Percentiles rank a stretch among this genome's conserved stretches.
phyloP scores from a whole-genome alignment of 805 yeast genomes.

The Yamadazyma kitorensis region DNA sequence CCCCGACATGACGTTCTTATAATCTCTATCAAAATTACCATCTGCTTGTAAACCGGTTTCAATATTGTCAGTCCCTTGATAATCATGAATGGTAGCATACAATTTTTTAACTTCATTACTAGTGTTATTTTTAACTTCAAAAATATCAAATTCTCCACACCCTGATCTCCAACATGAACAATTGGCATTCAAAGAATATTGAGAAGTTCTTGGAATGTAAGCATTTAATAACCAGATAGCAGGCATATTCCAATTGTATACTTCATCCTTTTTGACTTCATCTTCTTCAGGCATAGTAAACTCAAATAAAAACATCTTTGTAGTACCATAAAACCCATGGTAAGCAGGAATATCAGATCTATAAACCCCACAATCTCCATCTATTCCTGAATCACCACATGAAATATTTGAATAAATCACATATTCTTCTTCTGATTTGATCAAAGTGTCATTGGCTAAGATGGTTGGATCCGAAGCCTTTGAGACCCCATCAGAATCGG shows the following conservation, averaged over 20 bases:
- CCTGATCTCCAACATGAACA: conserved; percentile 96
- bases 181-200: conserved; percentile 73
- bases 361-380: conserved; percentile 70
- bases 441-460: conserved; percentile 45
- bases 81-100: conserved; percentile 70
- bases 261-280: conserved; percentile 16
- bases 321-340: conserved; percentile 65
- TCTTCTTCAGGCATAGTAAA: conserved; percentile 64
- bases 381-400: conserved; percentile 54
- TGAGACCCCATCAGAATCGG: conserved; percentile 53
- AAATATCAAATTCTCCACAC: conserved; percentile 96
- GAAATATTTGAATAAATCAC: conserved; percentile 55
- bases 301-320: conserved; percentile 71
- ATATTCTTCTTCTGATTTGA: conserved; percentile 59
- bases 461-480: conserved; percentile 46
- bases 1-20: conserved; percentile 53
- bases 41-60: conserved; percentile 55
- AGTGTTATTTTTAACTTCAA: conserved; percentile 62
- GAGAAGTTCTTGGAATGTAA: conserved; percentile 92
- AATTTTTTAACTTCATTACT: conserved; percentile 33
- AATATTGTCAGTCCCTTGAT: conserved; percentile 66
- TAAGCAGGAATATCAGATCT: conserved; percentile 71
- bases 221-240: conserved; percentile 96
- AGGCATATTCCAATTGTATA: conserved; percentile 71
- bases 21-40: conserved; percentile 58